Percentiles rank a stretch among this genome's conserved stretches.
Conservation (phyloP, 1,284 basidiomycete genomes). For the Tilletiopsis washingtonensis region DNA sequence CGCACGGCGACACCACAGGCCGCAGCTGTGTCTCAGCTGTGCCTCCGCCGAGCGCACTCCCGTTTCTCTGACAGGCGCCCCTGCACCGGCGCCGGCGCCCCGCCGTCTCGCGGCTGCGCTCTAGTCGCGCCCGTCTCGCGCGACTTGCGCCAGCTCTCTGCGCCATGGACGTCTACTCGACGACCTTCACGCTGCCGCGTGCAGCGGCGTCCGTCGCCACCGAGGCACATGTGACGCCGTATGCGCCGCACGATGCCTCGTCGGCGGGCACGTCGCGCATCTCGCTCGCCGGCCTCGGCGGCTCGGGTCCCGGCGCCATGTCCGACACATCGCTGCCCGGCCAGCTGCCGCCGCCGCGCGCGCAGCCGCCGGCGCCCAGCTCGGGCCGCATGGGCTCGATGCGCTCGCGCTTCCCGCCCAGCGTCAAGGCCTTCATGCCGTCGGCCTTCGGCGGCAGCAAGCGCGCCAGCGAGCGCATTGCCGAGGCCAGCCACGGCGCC, state of each 20-base stretch:
- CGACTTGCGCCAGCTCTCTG: too few relatives aligned
- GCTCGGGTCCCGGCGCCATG: neutral
- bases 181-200: constrained; percentile 35
- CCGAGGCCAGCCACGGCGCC: constrained; percentile 22
- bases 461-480: constrained; percentile 35
- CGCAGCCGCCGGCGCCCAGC: constrained; percentile 15
- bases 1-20: too few relatives aligned
- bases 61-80: too few relatives aligned
- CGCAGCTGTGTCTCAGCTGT: too few relatives aligned
- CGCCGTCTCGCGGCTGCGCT: too few relatives aligned
- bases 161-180: constrained; percentile 37
- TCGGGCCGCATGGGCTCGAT: constrained; percentile 34
- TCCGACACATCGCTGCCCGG: neutral
- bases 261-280: neutral
- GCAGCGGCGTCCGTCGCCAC: constrained; percentile 14
- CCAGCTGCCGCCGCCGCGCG: neutral
- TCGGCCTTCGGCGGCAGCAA: constrained; percentile 36
- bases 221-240: too few relatives aligned
- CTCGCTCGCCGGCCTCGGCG: neutral
- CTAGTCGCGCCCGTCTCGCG: too few relatives aligned
- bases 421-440: constrained; percentile 43
- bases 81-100: too few relatives aligned
- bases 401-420: constrained; percentile 39
- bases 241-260: constrained; percentile 10
- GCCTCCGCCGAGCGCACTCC: too few relatives aligned